Percentiles rank a stretch among this genome's conserved stretches.
These are phyloP conservation scores for Candida coquimbonensis DNA, from an alignment of 805 yeast genomes.

Conservation along the genomic window DNA sequence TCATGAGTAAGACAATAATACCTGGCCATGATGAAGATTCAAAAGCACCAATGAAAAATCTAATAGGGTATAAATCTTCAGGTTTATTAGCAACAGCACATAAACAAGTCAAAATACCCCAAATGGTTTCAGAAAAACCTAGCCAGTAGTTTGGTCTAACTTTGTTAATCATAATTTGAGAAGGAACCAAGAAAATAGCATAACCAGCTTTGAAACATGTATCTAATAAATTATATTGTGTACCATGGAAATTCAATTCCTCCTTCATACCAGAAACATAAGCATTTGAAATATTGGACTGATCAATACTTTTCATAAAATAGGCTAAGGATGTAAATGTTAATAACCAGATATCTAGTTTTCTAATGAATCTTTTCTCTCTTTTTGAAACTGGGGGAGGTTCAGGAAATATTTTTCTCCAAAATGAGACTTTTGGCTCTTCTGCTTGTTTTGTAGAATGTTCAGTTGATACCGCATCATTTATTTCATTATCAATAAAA, in stretches of 20 bases:
- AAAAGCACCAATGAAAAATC: slow-evolving; percentile 63
- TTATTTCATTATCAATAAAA: background rate
- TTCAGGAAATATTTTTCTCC: slow-evolving; percentile 3
- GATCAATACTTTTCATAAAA: slow-evolving; percentile 40
- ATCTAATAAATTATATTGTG: slow-evolving; percentile 30
- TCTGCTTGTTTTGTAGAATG: background rate
- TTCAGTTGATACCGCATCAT: background rate
- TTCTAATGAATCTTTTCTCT: slow-evolving; percentile 8
- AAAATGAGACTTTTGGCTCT: background rate
- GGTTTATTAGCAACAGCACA: slow-evolving; percentile 33
- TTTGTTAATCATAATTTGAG: slow-evolving; percentile 51
- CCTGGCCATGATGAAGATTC: slow-evolving; percentile 58
- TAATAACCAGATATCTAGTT: slow-evolving; percentile 10
- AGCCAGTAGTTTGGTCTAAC: slow-evolving; percentile 42
- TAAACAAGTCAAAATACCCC: slow-evolving; percentile 63
- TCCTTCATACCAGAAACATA: slow-evolving; percentile 43
- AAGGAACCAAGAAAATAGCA: slow-evolving; percentile 58
- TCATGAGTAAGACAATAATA: slow-evolving; percentile 26
- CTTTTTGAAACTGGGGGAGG: slow-evolving; percentile 1
- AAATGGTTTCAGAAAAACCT: slow-evolving; percentile 52
- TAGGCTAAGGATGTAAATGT: slow-evolving; percentile 10
- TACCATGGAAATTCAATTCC: slow-evolving; percentile 26
- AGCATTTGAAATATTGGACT: slow-evolving; percentile 46
- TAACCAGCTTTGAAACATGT: slow-evolving; percentile 57
- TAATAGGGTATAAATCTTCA: slow-evolving; percentile 40